Conservation (phyloP, 148 eudicot species). For the Silene conica region DNA sequence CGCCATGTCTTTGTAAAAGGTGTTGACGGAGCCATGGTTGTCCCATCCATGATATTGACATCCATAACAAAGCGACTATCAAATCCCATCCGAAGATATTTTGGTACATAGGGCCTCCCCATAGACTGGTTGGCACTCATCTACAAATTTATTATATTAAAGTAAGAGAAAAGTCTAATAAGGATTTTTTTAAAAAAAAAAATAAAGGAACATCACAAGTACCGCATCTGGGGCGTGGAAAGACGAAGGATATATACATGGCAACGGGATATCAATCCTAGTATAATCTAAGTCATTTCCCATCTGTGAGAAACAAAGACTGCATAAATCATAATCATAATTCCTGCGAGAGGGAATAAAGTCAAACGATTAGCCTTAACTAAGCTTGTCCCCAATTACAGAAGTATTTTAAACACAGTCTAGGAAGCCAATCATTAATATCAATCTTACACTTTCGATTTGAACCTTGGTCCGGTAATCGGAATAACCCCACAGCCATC, state of each 20-base stretch:
- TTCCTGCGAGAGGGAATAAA: slow-evolving; percentile 39
- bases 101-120: neutral
- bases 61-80: slow-evolving; percentile 72
- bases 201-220: slow-evolving; percentile 20
- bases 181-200: neutral
- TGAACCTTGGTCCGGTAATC: slow-evolving; percentile 77
- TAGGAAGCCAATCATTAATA: neutral
- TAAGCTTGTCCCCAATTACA: neutral
- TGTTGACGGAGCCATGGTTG: slow-evolving; percentile 71
- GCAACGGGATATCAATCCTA: slow-evolving; percentile 54
- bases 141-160: neutral
- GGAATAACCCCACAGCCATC: slow-evolving; percentile 84
- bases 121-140: neutral
- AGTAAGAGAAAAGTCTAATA: slow-evolving; percentile 6
- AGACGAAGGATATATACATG: slow-evolving; percentile 18
- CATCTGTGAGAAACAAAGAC: slow-evolving; percentile 50
- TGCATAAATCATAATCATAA: slow-evolving; percentile 69
- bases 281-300: slow-evolving; percentile 58
- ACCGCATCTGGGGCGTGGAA: slow-evolving; percentile 32
- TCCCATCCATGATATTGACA: slow-evolving; percentile 72
- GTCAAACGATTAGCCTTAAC: slow-evolving; percentile 1
- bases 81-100: slow-evolving; percentile 34
- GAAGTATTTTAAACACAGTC: neutral
- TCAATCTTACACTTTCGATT: slow-evolving; percentile 75
- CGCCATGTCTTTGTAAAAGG: slow-evolving; percentile 87